Percentiles rank a stretch among this genome's conserved stretches.
Evolutionary conservation across 192 early-diverging fungal species (phyloP).

Genomic region (Backusella australiensis): DNA sequence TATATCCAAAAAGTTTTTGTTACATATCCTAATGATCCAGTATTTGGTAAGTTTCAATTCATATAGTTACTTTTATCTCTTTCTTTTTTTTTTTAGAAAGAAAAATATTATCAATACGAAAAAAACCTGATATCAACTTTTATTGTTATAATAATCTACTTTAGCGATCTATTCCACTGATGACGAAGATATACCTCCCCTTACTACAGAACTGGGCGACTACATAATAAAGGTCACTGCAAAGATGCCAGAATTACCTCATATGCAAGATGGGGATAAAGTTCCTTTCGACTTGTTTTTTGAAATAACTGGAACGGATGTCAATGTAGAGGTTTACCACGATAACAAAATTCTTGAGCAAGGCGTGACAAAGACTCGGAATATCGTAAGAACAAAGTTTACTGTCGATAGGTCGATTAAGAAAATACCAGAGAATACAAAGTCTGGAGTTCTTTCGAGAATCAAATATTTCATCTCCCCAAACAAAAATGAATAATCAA

Average conservation of each 20-base stretch:
- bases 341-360: not conserved
- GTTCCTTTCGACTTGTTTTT: not conserved
- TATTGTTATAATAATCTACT: not conserved
- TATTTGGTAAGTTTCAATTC: not conserved
- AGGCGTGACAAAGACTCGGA: not conserved
- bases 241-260: not conserved
- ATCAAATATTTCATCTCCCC: no score
- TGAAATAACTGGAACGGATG: not conserved
- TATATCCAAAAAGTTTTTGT: not conserved
- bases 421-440: no score
- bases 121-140: not conserved
- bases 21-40: not conserved
- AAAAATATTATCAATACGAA: no score
- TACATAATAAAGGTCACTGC: not conserved
- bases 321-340: not conserved
- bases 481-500: no score
- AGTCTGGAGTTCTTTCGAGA: no score
- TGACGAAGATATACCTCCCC: not conserved
- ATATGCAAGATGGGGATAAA: not conserved
- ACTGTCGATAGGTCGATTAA: not conserved
- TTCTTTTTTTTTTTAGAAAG: no score
- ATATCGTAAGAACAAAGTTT: not conserved
- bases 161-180: not conserved
- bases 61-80: not conserved
- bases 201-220: not conserved